phyloP scores from a whole-genome alignment of 2,329 filamentous ascomycete genomes.

The Paracoccidioides lutzii region DNA sequence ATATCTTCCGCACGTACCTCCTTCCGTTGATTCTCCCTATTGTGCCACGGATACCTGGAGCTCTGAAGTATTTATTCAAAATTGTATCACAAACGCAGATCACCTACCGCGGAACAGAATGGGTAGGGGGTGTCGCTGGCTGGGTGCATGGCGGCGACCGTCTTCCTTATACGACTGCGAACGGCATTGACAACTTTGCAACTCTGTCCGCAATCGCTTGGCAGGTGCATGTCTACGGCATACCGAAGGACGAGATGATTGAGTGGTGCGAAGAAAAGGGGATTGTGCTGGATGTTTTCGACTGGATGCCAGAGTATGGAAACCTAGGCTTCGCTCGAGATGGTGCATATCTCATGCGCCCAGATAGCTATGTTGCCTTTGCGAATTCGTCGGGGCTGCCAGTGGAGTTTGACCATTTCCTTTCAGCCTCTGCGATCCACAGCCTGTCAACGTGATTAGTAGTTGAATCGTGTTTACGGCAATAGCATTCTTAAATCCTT shows the following conservation, averaged over 20 bases:
- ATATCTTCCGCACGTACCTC: slow-evolving; percentile 27
- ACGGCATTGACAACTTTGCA: background rate
- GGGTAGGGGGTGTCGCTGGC: slow-evolving; percentile 26
- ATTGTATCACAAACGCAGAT: slow-evolving; percentile 34
- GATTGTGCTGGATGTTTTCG: slow-evolving; percentile 14
- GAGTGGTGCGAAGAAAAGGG: slow-evolving; percentile 16
- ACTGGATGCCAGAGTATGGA: slow-evolving; percentile 16
- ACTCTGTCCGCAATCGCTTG: slow-evolving; percentile 14
- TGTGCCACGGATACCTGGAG: slow-evolving; percentile 12
- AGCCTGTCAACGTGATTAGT: background rate
- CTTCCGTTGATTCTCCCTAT: slow-evolving; percentile 25
- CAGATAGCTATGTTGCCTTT: slow-evolving; percentile 21
- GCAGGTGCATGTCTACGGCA: slow-evolving; percentile 23
- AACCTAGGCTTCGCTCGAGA: slow-evolving; percentile 14
- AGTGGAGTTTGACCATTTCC: slow-evolving; percentile 15
- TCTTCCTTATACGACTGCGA: slow-evolving; percentile 17
- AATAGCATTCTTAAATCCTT: too few species aligned
- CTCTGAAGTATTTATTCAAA: slow-evolving; percentile 17
- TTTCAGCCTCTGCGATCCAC: background rate
- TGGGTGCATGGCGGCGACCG: slow-evolving; percentile 37
- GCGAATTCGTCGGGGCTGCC: slow-evolving; percentile 11
- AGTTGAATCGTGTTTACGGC: background rate
- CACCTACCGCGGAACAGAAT: slow-evolving; percentile 29
- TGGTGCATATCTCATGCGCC: slow-evolving; percentile 20
- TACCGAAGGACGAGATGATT: slow-evolving; percentile 6